These are phyloP conservation scores for Eimeria necatrix DNA, from an alignment of 169 alveolate genomes.

Conservation along the genomic window DNA sequence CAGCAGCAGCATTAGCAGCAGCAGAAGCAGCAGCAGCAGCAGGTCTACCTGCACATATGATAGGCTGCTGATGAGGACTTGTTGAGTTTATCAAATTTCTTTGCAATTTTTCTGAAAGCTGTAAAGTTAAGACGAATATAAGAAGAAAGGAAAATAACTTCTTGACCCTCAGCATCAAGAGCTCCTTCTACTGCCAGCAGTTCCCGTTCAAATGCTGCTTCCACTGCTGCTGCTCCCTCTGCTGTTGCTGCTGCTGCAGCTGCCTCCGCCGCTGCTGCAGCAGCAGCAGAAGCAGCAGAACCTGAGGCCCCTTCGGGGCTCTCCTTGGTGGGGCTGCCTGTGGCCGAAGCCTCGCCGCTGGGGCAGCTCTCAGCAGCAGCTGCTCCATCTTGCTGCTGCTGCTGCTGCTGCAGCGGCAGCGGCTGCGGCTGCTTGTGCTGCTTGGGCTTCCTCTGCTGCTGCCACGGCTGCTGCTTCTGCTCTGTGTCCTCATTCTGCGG, in stretches of 20 bases:
- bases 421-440: not conserved
- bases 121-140: constrained; percentile 85
- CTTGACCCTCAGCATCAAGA: constrained; percentile 81
- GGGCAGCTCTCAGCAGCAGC: not conserved
- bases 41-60: constrained; percentile 48
- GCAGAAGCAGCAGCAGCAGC: not conserved
- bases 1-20: not conserved
- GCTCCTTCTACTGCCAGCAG: constrained; percentile 48
- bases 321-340: not conserved
- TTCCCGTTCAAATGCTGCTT: not conserved
- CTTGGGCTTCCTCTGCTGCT: not conserved
- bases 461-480: constrained; percentile 21
- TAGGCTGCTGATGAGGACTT: constrained; percentile 80
- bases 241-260: not conserved
- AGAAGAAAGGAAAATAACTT: constrained; percentile 84
- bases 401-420: not conserved
- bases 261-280: not conserved
- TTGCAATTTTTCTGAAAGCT: constrained; percentile 89
- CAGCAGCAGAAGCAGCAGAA: not conserved
- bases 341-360: not conserved
- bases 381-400: not conserved
- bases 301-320: not conserved
- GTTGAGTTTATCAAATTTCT: constrained; percentile 88
- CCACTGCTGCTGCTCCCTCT: constrained; percentile 1
- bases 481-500: not conserved